Conservation (phyloP, 768 basidiomycete genomes). For the Xerocomus potaroensis region DNA sequence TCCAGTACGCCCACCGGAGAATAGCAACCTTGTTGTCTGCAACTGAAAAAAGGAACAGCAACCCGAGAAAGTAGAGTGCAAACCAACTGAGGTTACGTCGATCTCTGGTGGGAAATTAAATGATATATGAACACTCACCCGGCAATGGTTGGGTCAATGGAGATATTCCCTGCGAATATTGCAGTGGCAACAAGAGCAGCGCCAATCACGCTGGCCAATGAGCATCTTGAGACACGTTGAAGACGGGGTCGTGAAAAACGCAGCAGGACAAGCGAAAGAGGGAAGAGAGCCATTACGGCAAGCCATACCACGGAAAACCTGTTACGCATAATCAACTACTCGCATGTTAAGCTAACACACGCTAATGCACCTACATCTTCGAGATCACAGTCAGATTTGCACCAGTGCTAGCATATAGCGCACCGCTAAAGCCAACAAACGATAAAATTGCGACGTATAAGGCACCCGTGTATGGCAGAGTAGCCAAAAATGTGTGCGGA, state of each 20-base stretch:
- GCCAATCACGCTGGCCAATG: conserved; percentile 38
- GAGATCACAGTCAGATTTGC: conserved; percentile 51
- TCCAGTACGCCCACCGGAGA: conserved; percentile 55
- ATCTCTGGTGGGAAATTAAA: neutral
- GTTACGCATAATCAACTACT: conserved; percentile 1
- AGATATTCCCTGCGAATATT: conserved; percentile 57
- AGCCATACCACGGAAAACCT: conserved; percentile 71
- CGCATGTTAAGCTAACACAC: neutral
- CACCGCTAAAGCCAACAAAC: conserved; percentile 46
- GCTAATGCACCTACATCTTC: conserved; percentile 42
- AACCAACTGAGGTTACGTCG: conserved; percentile 47
- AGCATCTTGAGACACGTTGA: conserved; percentile 38
- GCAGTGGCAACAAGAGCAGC: conserved; percentile 39
- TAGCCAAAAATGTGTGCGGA: conserved; percentile 47
- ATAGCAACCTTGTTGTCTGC: conserved; percentile 53
- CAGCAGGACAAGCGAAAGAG: conserved; percentile 53
- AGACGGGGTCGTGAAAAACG: conserved; percentile 64
- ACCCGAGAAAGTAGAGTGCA: conserved; percentile 52
- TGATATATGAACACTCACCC: conserved; percentile 36
- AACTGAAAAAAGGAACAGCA: conserved; percentile 43
- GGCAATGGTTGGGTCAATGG: conserved; percentile 50
- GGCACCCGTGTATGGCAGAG: conserved; percentile 46
- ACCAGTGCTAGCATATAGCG: conserved; percentile 57
- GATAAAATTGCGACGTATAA: conserved; percentile 49
- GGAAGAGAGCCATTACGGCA: conserved; percentile 60